Evolutionary conservation across 371 early-diverging fungal genomes (phyloP), one percentile per base, ranked within the genome.

Genomic region (Syncephalis fuscata): DNA sequence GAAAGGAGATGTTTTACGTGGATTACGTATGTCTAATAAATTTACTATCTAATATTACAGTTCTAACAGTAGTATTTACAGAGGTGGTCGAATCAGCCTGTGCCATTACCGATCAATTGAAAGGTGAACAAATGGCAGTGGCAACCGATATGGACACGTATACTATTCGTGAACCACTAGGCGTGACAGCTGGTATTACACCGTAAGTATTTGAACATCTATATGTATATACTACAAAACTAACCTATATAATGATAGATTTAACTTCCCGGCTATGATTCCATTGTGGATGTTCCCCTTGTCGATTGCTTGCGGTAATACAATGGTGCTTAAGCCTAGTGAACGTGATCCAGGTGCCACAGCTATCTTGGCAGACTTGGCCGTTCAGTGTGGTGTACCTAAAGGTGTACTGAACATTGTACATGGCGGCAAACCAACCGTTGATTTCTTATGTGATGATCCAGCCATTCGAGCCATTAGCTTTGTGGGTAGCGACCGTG

Each of bases 201-300:
- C 95, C 97, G 25, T 32, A 32, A 32, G 32, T 32, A 32, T 32
- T 32, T 32, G 11, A 7, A 32, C 32, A 7, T n/a, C n/a, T n/a
- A n/a, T n/a, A n/a, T n/a, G n/a, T n/a, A n/a, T n/a, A n/a, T n/a
- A n/a, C n/a, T n/a, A n/a, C n/a, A n/a, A n/a, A n/a, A n/a, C n/a
- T n/a, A n/a, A n/a, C n/a, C n/a, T n/a, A n/a, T n/a, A n/a, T 32
- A 11, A 32, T 11, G 11, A 32, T 32, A 32, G 32, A 32, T 94
- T 87, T 67, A 96, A 96, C 65, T 94, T 94, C 70, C 95, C 95
- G 3, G 92, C 90, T 39, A 92, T 90, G 92, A 88, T 94, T 49
- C 90, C 54, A 7, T 46, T 77, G 56, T 92, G 94, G 96, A 90
- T 94, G 82, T 91, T 94, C 79, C 97, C 97, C 11, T 65, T 92